Percentiles rank a stretch among this genome's conserved stretches.
phyloP scores from a whole-genome alignment of 179 eudicot genomes.

The Heliamphora pulchella region DNA sequence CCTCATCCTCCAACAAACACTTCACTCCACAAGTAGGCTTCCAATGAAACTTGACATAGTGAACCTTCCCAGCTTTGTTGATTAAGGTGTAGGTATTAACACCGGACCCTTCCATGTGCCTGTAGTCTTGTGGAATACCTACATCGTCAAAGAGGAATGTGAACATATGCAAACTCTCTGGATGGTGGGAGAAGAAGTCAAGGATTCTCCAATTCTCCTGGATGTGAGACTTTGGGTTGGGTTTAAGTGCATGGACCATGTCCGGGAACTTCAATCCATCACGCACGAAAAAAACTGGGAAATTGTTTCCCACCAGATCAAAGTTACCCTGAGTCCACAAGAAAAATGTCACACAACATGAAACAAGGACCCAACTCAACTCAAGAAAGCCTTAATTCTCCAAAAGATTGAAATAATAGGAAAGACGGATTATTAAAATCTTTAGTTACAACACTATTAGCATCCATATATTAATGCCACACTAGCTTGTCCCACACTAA shows the following conservation, averaged over 20 bases:
- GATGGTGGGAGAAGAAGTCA: conserved; percentile 57
- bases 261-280: conserved; percentile 59
- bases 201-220: conserved; percentile 52
- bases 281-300: conserved; percentile 51
- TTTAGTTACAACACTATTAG: background rate
- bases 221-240: conserved; percentile 56
- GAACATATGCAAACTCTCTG: conserved; percentile 52
- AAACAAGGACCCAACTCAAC: background rate
- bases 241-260: conserved; percentile 55
- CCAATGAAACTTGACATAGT: conserved; percentile 57
- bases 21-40: conserved; percentile 56
- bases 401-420: background rate
- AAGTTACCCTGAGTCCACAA: conserved; percentile 41
- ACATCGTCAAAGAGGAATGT: conserved; percentile 47
- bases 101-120: conserved; percentile 60
- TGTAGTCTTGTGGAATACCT: conserved; percentile 55
- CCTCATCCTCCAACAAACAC: conserved; percentile 41
- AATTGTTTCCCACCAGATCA: conserved; percentile 56
- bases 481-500: background rate
- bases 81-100: conserved; percentile 47
- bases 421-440: background rate
- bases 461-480: background rate
- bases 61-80: conserved; percentile 45
- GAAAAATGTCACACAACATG: background rate
- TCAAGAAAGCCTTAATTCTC: background rate